Percentiles rank a stretch among this genome's conserved stretches.
These are phyloP conservation scores for Eutrema japonicum DNA, from an alignment of 345 rosid genomes.

Conservation along the genomic window DNA sequence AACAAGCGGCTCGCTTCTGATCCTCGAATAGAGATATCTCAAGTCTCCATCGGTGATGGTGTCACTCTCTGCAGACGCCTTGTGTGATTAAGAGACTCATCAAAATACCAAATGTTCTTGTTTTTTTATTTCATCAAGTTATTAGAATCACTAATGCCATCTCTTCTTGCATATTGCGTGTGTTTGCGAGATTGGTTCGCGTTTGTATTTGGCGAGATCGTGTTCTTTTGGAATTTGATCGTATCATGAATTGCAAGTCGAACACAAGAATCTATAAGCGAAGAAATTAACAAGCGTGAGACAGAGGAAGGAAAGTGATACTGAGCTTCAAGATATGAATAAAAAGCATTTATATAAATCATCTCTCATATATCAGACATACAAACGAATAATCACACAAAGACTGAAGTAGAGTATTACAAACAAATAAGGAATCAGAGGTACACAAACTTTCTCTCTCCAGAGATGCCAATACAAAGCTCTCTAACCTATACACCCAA, in stretches of 20 bases:
- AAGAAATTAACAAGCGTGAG: not conserved
- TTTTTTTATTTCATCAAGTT: not conserved
- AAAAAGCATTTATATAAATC: not conserved
- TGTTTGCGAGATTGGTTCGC: no score
- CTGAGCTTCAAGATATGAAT: not conserved
- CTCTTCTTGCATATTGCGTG: not conserved
- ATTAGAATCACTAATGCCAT: not conserved
- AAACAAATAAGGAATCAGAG: conserved; percentile 38
- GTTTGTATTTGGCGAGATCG: no score
- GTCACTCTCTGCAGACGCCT: conserved; percentile 63
- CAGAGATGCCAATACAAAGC: conserved; percentile 28
- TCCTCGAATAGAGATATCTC: conserved; percentile 58
- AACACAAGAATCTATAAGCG: no score
- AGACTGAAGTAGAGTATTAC: conserved; percentile 15
- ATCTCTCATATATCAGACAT: conserved; percentile 23
- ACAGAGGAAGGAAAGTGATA: no score
- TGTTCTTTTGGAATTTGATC: no score
- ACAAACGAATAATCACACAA: conserved; percentile 39
- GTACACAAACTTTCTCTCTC: conserved; percentile 19
- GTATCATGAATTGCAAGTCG: no score
- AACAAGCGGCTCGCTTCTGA: conserved; percentile 59
- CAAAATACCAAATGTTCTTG: not conserved
- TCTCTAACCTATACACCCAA: conserved; percentile 38
- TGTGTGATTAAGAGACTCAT: conserved; percentile 23
- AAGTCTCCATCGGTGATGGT: conserved; percentile 70